These are phyloP conservation scores for Erodium moschatum DNA, from an alignment of 441 rosid genomes.

Conservation along the genomic window DNA sequence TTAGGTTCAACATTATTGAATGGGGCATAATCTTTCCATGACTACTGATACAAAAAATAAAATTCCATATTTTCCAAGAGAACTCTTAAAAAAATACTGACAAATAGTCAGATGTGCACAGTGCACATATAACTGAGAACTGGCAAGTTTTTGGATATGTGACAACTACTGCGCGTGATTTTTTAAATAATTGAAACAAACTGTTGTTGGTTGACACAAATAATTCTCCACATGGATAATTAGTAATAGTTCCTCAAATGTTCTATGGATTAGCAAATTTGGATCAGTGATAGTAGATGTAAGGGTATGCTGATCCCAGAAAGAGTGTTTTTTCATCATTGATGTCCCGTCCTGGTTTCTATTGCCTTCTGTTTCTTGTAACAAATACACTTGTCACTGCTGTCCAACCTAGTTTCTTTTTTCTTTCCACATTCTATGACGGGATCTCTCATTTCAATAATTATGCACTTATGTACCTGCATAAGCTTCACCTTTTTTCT, in stretches of 20 bases:
- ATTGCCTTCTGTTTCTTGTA: not conserved
- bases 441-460: not conserved
- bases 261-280: not conserved
- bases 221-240: not conserved
- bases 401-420: not conserved
- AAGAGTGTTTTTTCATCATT: not conserved
- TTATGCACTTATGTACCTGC: not conserved
- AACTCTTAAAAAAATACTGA: not conserved
- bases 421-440: conserved; percentile 1
- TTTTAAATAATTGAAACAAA: too few relatives aligned
- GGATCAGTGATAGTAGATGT: not conserved
- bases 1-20: not conserved
- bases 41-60: not conserved
- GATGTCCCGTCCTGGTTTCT: not conserved
- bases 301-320: conserved; percentile 5
- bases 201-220: not conserved
- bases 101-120: not conserved
- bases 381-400: not conserved
- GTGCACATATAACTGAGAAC: not conserved
- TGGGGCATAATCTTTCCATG: not conserved
- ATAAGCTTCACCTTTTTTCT: not conserved
- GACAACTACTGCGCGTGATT: not conserved
- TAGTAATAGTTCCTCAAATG: not conserved
- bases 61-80: not conserved
- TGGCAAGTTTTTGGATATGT: not conserved